Conservation (phyloP, 2,329 filamentous ascomycete genomes). For the Rhynchosporium secalis region DNA sequence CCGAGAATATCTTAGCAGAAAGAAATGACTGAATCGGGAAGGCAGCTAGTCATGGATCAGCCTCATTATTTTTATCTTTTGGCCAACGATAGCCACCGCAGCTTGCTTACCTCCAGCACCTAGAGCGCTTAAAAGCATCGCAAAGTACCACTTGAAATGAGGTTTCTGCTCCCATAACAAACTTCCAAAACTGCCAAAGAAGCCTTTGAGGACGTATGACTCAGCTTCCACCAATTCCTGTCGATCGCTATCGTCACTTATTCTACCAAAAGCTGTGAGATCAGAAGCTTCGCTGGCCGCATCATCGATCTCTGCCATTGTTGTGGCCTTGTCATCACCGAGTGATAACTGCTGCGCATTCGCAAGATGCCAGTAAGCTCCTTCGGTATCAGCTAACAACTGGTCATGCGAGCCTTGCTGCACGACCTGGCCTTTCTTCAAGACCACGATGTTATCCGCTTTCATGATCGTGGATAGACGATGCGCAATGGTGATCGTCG, state of each 20-base stretch:
- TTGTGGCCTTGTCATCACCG: slow-evolving; percentile 25
- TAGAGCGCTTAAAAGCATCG: slow-evolving; percentile 49
- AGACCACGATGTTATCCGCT: slow-evolving; percentile 76
- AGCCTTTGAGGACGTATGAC: slow-evolving; percentile 42
- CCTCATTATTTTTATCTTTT: not conserved
- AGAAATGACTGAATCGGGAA: slow-evolving; percentile 42
- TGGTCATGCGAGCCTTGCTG: slow-evolving; percentile 76
- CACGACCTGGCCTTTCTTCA: slow-evolving; percentile 69
- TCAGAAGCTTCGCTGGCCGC: slow-evolving; percentile 16
- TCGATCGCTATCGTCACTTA: slow-evolving; percentile 20
- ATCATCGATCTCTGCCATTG: slow-evolving; percentile 8
- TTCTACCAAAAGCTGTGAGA: slow-evolving; percentile 13
- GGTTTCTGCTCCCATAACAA: slow-evolving; percentile 57
- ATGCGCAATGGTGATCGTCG: slow-evolving; percentile 64
- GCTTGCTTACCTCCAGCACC: slow-evolving; percentile 36
- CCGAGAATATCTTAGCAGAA: slow-evolving; percentile 43
- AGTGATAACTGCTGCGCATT: slow-evolving; percentile 50
- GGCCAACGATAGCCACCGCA: not conserved
- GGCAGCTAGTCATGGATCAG: slow-evolving; percentile 5
- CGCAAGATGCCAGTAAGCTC: slow-evolving; percentile 69
- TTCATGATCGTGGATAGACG: slow-evolving; percentile 72
- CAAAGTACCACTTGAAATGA: slow-evolving; percentile 50
- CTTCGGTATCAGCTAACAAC: slow-evolving; percentile 57
- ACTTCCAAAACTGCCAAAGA: slow-evolving; percentile 53
- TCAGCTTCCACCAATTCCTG: slow-evolving; percentile 25